Percentiles rank a stretch among this genome's conserved stretches.
phyloP scores from a whole-genome alignment of 2,329 filamentous ascomycete genomes.

The Metarhizium anisopliae region DNA sequence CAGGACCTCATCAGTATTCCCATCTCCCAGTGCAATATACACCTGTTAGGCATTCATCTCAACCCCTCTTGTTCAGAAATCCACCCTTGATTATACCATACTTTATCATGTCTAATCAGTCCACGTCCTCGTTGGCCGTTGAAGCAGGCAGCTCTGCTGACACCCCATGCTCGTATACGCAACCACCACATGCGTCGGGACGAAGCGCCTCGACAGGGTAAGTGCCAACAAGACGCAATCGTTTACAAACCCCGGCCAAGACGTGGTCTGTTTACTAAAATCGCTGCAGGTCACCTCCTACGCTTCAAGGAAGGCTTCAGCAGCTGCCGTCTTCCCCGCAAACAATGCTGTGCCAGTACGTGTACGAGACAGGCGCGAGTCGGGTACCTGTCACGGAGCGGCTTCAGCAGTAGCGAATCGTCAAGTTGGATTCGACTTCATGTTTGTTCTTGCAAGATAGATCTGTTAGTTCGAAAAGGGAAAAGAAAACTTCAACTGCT shows the following conservation, averaged over 20 bases:
- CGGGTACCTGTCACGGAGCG: neutral
- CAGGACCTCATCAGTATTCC: neutral
- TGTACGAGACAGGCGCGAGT: neutral
- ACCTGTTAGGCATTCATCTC: too few species aligned
- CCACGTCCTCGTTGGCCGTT: neutral
- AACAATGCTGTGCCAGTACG: neutral
- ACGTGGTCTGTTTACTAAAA: too few species aligned
- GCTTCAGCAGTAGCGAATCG: neutral
- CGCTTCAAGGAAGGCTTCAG: neutral
- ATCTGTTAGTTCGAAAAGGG: too few species aligned
- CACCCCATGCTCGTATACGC: neutral
- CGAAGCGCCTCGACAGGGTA: neutral
- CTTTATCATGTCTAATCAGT: neutral
- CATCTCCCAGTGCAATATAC: too few species aligned
- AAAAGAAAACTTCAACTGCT: too few species aligned
- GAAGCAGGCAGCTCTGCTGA: neutral
- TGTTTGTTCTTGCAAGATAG: neutral
- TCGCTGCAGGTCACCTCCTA: neutral
- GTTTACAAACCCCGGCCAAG: too few species aligned
- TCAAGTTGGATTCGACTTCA: neutral
- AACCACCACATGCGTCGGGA: neutral
- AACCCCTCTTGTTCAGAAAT: too few species aligned
- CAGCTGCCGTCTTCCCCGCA: neutral
- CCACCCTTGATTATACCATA: neutral
- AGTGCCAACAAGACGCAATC: neutral